Evolutionary conservation across 768 basidiomycete species (phyloP).

Genomic region (Kwoniella pini): DNA sequence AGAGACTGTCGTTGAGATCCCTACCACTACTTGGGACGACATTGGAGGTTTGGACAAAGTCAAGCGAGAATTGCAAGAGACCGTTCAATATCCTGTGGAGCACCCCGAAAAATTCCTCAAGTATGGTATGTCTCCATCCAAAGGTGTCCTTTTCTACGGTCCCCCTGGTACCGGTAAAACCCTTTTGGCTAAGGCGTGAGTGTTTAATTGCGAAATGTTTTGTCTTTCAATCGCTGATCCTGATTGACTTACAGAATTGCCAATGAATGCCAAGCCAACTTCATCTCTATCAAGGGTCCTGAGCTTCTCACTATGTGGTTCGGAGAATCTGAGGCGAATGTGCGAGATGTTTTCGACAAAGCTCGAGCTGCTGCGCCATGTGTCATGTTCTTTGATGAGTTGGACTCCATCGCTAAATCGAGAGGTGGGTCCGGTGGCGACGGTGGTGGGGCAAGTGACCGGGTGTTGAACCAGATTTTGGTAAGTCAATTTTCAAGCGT

Average conservation of each 20-base stretch:
- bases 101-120: slow-evolving; percentile 99
- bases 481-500: slow-evolving; percentile 26
- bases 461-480: slow-evolving; percentile 75
- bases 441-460: slow-evolving; percentile 93
- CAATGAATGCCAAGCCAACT: slow-evolving; percentile 99
- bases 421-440: slow-evolving; percentile 78
- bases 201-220: not conserved
- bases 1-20: slow-evolving; percentile 99
- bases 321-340: slow-evolving; percentile 99
- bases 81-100: slow-evolving; percentile 99
- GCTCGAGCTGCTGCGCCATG: slow-evolving; percentile 98
- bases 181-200: slow-evolving; percentile 83
- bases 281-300: slow-evolving; percentile 99
- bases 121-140: slow-evolving; percentile 99
- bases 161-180: slow-evolving; percentile 99
- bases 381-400: slow-evolving; percentile 99
- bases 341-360: slow-evolving; percentile 99
- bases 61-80: slow-evolving; percentile 98
- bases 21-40: slow-evolving; percentile 98
- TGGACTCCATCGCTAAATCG: slow-evolving; percentile 98
- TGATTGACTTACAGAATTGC: slow-evolving; percentile 62
- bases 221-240: slow-evolving; percentile 17
- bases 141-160: slow-evolving; percentile 99
- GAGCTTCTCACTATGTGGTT: slow-evolving; percentile 99
- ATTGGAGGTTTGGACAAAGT: slow-evolving; percentile 99